phyloP scores from a whole-genome alignment of 2,329 filamentous ascomycete species.

The Aspergillus fumigatus region DNA sequence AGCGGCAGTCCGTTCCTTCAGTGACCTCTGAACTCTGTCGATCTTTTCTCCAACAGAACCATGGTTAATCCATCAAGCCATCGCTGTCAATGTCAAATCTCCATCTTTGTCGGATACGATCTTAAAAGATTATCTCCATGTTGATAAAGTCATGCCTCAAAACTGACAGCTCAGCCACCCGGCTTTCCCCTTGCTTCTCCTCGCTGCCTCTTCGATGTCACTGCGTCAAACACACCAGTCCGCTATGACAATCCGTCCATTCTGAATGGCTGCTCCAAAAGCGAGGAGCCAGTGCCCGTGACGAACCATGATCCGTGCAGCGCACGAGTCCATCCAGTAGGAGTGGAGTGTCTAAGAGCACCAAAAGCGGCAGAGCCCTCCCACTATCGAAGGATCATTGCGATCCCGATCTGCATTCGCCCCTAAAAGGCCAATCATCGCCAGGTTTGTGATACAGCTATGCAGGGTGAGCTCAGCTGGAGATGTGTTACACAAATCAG shows the following conservation, averaged over 20 bases:
- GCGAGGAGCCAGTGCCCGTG: constrained; percentile 11
- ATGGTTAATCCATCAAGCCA: not conserved
- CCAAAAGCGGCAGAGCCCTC: not conserved
- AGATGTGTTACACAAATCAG: not conserved
- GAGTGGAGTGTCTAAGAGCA: not conserved
- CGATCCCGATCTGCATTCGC: constrained; percentile 12
- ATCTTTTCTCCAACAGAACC: not conserved
- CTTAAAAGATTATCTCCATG: too few species aligned
- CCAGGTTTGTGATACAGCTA: not conserved
- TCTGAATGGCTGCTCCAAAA: constrained; percentile 7
- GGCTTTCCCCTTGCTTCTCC: not conserved
- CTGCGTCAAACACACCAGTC: not conserved
- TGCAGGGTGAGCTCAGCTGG: constrained; percentile 3
- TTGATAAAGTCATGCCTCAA: not conserved
- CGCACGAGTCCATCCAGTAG: constrained; percentile 14
- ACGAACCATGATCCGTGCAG: constrained; percentile 22
- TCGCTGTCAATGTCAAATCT: too few species aligned
- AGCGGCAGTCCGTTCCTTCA: not conserved
- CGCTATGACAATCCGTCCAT: constrained; percentile 9
- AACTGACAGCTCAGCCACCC: not conserved
- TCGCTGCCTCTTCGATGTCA: not conserved
- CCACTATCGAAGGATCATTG: constrained; percentile 13
- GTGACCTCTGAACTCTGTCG: not conserved
- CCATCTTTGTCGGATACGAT: too few species aligned
- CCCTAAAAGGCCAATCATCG: constrained; percentile 3